Evolutionary conservation across 177 flowering plant species (phyloP), one percentile per base, ranked within the genome.

Genomic region (Tripterygium wilfordii): DNA sequence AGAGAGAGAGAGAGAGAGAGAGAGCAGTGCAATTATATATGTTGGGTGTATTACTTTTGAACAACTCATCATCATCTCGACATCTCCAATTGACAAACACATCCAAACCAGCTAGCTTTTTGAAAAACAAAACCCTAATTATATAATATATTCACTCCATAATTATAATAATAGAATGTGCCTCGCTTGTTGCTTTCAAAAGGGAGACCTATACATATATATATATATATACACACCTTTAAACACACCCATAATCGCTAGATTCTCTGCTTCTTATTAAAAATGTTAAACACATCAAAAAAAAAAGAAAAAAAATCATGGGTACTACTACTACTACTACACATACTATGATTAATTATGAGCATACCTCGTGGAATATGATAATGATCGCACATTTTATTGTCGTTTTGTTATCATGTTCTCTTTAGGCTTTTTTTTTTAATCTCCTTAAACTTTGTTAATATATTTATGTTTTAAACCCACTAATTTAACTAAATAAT

Each of bases 211-310:
- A 30, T 29, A 26, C 43, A 3, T 26, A 10, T 44, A 12, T 10
- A 7, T n/a, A 19, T 28, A 18, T n/a, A 19, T 20, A 38, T 25
- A 19, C 10, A 27, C 31, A 27, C 8, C 15, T 10, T 1, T 46
- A 26, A 59, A 42, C 51, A 46, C 28, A 56, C 45, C 48, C 60
- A 58, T 40, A 58, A 45, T 36, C 48, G 59, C 52, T 62, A 62
- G 64, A 65, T 72, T 72, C 77, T 60, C 55, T 41, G 38, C 51
- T 42, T 41, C 39, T 27, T 48, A 25, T n/a, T n/a, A n/a, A n/a
- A 26, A 12, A 31, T 17, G 24, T 31, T 50, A 38, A 43, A 47
- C 22, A 48, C 37, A 63, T 60, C 40, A 42, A 51, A 59, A 36
- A 48, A 14, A 17, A 13, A 23, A 40, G 16, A 40, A 28, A 17